Conservation (phyloP, 176 grass and related monocot species). For the Bonia amplexicaulis region DNA sequence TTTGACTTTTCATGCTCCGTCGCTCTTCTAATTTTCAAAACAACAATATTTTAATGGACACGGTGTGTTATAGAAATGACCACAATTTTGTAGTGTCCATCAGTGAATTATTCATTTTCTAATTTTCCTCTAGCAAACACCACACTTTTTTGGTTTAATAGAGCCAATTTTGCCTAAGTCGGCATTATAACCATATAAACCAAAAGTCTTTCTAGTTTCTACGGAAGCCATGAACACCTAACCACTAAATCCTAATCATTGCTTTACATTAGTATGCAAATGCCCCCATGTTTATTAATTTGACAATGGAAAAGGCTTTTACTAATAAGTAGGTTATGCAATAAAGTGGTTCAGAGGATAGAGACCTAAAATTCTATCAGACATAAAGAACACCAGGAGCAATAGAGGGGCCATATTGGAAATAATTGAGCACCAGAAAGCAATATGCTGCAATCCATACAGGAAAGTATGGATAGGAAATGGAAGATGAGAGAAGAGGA, state of each 20-base stretch:
- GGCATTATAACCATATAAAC: neutral
- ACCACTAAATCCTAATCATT: neutral
- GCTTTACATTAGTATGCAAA: neutral
- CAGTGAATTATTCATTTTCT: neutral
- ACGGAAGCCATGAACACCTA: neutral
- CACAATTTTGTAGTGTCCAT: neutral
- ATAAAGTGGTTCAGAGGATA: neutral
- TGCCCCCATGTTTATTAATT: neutral
- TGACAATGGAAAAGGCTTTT: neutral
- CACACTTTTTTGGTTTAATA: too few relatives aligned
- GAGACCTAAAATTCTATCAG: neutral
- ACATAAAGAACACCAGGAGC: neutral
- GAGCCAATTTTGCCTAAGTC: neutral
- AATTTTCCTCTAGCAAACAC: too few relatives aligned
- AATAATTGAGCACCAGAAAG: constrained; percentile 1
- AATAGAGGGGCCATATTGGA: neutral
- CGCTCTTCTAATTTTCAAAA: neutral
- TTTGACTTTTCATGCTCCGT: neutral
- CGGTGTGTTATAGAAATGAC: neutral
- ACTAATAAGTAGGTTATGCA: constrained; percentile 1
- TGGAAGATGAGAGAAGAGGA: neutral
- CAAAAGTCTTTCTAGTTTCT: neutral
- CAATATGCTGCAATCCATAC: neutral
- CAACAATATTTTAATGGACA: neutral
- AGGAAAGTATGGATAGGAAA: constrained; percentile 3